phyloP scores from a whole-genome alignment of 2,329 filamentous ascomycete genomes.

The Colletotrichum liaoningense region DNA sequence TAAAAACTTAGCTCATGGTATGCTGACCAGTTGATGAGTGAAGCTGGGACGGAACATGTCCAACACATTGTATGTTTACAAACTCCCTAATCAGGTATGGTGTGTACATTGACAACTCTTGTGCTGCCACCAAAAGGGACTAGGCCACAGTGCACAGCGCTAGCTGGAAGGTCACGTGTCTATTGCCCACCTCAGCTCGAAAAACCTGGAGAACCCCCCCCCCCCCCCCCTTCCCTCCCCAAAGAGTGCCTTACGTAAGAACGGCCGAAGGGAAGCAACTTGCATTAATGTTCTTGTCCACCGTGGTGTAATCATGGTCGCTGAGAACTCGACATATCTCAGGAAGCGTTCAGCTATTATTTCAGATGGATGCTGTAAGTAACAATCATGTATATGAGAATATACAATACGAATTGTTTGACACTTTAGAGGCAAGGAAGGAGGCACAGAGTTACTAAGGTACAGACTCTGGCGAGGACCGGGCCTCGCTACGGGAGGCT shows the following conservation, averaged over 20 bases:
- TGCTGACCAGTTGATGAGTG: neutral
- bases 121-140: neutral
- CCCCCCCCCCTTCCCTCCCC: too few relatives aligned
- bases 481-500: neutral
- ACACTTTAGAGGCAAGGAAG: too few relatives aligned
- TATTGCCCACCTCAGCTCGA: neutral
- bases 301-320: too few relatives aligned
- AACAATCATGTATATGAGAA: too few relatives aligned
- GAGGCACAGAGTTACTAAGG: too few relatives aligned
- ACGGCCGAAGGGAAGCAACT: neutral
- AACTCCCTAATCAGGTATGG: constrained; percentile 17
- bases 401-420: too few relatives aligned
- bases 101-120: neutral
- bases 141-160: neutral
- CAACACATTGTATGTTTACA: constrained; percentile 12
- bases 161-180: neutral
- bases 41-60: neutral
- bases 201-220: neutral
- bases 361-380: too few relatives aligned
- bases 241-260: neutral
- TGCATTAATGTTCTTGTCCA: too few relatives aligned
- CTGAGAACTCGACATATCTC: too few relatives aligned
- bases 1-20: neutral
- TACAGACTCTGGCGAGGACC: too few relatives aligned
- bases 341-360: too few relatives aligned